Conservation (phyloP, 768 basidiomycete species). For the Kwoniella bestiolae region DNA sequence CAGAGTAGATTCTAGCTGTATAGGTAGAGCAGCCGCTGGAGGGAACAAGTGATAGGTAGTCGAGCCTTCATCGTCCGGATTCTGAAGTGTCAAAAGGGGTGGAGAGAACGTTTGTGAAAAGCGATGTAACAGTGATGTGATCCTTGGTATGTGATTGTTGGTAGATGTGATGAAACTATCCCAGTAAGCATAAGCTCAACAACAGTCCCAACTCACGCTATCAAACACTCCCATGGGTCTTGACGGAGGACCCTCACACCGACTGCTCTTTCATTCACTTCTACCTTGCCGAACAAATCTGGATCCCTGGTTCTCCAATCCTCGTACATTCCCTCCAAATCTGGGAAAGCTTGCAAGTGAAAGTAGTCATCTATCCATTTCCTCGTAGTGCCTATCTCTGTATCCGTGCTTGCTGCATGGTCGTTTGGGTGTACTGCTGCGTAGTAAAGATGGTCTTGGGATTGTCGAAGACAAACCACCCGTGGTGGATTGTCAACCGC, state of each 20-base stretch:
- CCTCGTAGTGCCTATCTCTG: slow-evolving; percentile 16
- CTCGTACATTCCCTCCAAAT: slow-evolving; percentile 71
- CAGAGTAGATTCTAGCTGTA: slow-evolving; percentile 63
- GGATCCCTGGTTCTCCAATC: slow-evolving; percentile 75
- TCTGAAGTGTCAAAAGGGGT: slow-evolving; percentile 64
- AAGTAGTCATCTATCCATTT: slow-evolving; percentile 78
- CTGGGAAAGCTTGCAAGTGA: slow-evolving; percentile 69
- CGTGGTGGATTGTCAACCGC: slow-evolving; percentile 50
- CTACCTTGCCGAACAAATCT: slow-evolving; percentile 68
- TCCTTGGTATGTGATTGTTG: slow-evolving; percentile 93
- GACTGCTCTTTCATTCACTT: slow-evolving; percentile 64
- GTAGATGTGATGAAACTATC: slow-evolving; percentile 95
- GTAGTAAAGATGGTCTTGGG: slow-evolving; percentile 41
- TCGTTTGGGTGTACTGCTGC: slow-evolving; percentile 39
- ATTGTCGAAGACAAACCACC: slow-evolving; percentile 55
- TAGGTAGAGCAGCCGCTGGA: slow-evolving; percentile 58
- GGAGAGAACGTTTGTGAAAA: slow-evolving; percentile 79
- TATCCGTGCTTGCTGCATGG: slow-evolving; percentile 8
- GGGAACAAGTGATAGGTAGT: slow-evolving; percentile 81
- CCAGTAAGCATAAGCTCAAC: slow-evolving; percentile 17
- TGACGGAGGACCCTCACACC: slow-evolving; percentile 88
- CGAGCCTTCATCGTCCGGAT: slow-evolving; percentile 24
- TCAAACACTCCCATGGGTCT: slow-evolving; percentile 93
- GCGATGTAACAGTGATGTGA: slow-evolving; percentile 87
- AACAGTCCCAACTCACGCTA: slow-evolving; percentile 69